Evolutionary conservation across 2,329 filamentous ascomycete genomes (phyloP), one percentile per base, ranked within the genome.

Genomic region (Penicillium fuscoglaucum): DNA sequence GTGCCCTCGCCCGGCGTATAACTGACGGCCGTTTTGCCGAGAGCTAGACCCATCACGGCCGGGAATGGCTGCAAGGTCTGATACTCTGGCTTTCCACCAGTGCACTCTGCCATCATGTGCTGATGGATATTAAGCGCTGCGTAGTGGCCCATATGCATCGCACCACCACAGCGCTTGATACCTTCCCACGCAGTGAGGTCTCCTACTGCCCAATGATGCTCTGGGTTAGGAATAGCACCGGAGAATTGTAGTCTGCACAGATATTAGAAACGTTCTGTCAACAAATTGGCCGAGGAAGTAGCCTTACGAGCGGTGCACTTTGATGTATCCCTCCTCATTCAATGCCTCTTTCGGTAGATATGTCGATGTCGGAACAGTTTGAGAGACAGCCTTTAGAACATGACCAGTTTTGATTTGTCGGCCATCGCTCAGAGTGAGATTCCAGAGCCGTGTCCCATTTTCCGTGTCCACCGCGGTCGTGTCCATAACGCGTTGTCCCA

Each of bases 131-230:
- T 93, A 53, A 82, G 74, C 7, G 85, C 89, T 3, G 84, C 83
- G 60, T 83, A 80, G 67, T 87, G 84, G 39, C 89, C 90, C 79
- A 87, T 86, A 68, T 89, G 84, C 83, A 93, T 90, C 35, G 90
- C 90, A 17, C 81, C 84, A 26, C 90, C 90, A 66, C 87, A 90
- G 45, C 90, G 87, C 79, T 91, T 93, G 77, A 93, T 91, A 44
- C 89, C 90, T 0, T 87, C 83, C 90, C 90, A 93, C 48, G 79
- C 77, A 33, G 83, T 83, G 17, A 90, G 78, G 69, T 93, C 90
- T 17, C 90, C 90, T 26, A 85, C 80, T 13, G 86, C 89, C 67
- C 88, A 89, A 72, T 93, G 90, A 29, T 75, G 74, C 0, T 78
- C 75, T 13, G 83, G 74, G 62, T 90, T 88, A 5, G 86, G 80